Base-by-base conservation (phyloP, 129 eudicot species). In the Solidago caesia region DNA sequence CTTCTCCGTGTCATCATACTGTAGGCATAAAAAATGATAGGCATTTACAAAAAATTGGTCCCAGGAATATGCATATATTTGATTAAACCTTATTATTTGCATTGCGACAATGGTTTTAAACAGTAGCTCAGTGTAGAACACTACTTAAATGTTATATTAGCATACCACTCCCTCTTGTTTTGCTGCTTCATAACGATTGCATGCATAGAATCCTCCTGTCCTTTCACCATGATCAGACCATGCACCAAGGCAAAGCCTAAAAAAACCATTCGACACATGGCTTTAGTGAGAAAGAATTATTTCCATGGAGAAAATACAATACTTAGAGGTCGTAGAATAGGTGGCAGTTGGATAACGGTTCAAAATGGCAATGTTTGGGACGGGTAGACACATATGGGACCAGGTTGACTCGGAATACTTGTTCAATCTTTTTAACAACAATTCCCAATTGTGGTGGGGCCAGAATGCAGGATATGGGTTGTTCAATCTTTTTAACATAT, bases 201-300 rank as follows among this genome's bases (percentile, higher is more conserved):
- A 94, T 56, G 99, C 97, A 82, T 94, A 94, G 75, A 90, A 94
- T 14, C 98, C 98, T 71, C 98, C 98, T 59, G 97, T 94, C 75
- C 89, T 94, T 82, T 91, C 97, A 82, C 99, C 99, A 70, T 94
- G 99, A 70, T 91, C 97, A 25, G 97, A 75, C 99, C 99, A 94
- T 46, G 97, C 87, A 82, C 97, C 97, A 65, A 91, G 93, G 75
- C 99, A 94, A 29, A 94, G 88, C 98, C 98, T 93, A 83, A 67
- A 77, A 60, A 56, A 42, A 0, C n/a, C 52, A 33, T 55, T 43
- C 47, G 46, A 4, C 25, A 55, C 13, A 2, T 51, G 16, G 29
- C 69, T 77, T 69, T 47, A 77, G 41, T 58, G 5, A 26, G 8
- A 57, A 45, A 53, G 33, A 56, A 13, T 13, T 56, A 42, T 11